Base-by-base conservation (phyloP, 805 yeast species). In the Nadsonia fulvescens region DNA sequence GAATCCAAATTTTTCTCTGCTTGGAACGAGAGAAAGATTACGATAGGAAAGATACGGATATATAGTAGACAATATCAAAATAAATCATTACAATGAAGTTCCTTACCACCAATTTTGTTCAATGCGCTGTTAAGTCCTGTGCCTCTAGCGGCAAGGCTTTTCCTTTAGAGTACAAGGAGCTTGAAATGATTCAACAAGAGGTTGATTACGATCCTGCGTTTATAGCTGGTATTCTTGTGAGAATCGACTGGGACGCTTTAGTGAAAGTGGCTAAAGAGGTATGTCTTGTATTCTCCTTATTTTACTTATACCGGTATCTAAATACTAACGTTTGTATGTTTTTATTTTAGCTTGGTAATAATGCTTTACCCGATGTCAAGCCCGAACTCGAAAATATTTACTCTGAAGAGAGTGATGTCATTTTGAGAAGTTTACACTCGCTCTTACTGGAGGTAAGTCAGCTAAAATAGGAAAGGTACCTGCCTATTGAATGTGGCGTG, bases 81-180 rank as follows among this genome's bases (percentile, higher is more conserved):
- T n/a, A n/a, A n/a, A 15, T 22, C 13, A 15, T 28, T 10, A 29
- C 10, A 15, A 86, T 86, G 98, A 86, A 89, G 54, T 70, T 86
- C 42, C 56, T 89, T 14, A 86, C 98, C n/a, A 78, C 95, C 8
- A 89, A 89, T 51, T 89, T 89, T 51, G 92, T 89, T 35, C 81
- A 75, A 47, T 89, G 98, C 52, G 82, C 96, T 1, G 76, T 81
- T 34, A 72, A 74, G 43, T 42, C 70, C 2, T 89, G 98, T 45
- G 81, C 73, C 23, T 54, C 69, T 8, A 63, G 86, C 5, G 63
- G 66, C 8, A 66, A 69, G 5, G 68, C 91, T 11, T 89, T 82
- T 46, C 98, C 98, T 2, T 61, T 89, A 30, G 58, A 60, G 33
- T 86, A 63, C 46, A 63, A 67, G 12, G 60, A 61, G 29, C 74